phyloP scores from a whole-genome alignment of 192 early-diverging fungal genomes.

The Phlyctochytrium bullatum region DNA sequence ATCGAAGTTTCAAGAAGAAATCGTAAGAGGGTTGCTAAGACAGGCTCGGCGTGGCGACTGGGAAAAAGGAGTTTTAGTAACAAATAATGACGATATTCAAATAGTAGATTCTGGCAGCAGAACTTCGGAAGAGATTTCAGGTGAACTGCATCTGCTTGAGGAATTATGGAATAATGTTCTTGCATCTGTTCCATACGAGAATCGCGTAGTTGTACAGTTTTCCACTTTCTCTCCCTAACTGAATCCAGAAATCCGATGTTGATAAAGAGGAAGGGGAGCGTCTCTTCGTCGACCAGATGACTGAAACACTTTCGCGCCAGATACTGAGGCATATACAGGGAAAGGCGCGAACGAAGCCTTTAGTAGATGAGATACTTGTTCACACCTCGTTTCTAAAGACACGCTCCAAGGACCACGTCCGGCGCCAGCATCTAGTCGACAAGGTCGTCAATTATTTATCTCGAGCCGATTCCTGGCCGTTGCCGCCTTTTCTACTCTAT shows the following conservation, averaged over 20 bases:
- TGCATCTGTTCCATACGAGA: slow-evolving; percentile 12
- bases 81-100: background rate
- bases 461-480: background rate
- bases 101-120: background rate
- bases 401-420: slow-evolving; percentile 15
- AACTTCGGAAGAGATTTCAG: background rate
- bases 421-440: slow-evolving; percentile 16
- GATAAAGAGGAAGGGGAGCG: too few species aligned
- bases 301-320: too few species aligned
- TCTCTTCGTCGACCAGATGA: too few species aligned
- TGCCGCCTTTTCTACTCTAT: slow-evolving; percentile 14
- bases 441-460: slow-evolving; percentile 14
- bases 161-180: slow-evolving; percentile 13
- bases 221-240: background rate
- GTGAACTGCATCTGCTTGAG: background rate
- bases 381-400: slow-evolving; percentile 7
- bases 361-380: slow-evolving; percentile 11
- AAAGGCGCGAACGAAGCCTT: background rate
- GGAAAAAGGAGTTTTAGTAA: slow-evolving; percentile 7
- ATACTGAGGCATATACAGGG: too few species aligned
- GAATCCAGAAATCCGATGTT: background rate
- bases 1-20: slow-evolving; percentile 21
- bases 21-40: slow-evolving; percentile 15
- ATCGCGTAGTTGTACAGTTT: slow-evolving; percentile 8
- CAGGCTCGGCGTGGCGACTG: slow-evolving; percentile 16